A percentile compares a stretch with the other conserved stretches of the same genome.
phyloP scores from a whole-genome alignment of 129 eudicot species.

The Flaveria sonorensis region DNA sequence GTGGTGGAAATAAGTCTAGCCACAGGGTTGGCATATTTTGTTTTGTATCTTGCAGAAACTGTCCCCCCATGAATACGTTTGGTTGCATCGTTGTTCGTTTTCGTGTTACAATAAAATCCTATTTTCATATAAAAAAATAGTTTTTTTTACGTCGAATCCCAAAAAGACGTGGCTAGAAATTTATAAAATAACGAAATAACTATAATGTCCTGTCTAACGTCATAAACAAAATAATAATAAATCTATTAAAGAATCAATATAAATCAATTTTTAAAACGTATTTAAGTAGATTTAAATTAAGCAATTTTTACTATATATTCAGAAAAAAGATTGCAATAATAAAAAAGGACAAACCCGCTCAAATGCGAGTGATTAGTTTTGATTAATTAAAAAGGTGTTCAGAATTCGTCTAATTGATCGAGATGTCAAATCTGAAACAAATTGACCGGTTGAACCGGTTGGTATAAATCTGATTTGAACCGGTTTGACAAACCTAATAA shows the following conservation, averaged over 20 bases:
- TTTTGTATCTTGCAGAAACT: background rate
- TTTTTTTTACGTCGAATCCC: background rate
- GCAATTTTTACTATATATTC: no score
- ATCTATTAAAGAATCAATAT: background rate
- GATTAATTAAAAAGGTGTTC: no score
- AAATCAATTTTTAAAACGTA: background rate
- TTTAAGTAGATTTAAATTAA: background rate
- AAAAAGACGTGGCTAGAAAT: background rate
- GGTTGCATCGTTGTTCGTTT: slow-evolving; percentile 9
- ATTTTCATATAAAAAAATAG: background rate
- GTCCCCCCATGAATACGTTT: slow-evolving; percentile 11
- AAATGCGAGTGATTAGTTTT: background rate
- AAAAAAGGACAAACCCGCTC: background rate
- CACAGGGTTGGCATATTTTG: slow-evolving; percentile 10
- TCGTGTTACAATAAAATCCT: background rate
- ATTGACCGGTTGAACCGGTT: no score
- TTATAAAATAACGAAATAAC: background rate
- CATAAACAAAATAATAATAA: background rate
- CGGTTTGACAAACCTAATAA: slow-evolving; percentile 11
- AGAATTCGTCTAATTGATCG: no score
- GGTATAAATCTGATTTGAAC: no score
- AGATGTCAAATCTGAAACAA: no score
- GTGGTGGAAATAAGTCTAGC: slow-evolving; percentile 3
- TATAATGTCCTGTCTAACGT: no score
- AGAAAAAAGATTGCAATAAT: background rate